Conservation (phyloP, 1,139 yeast genomes). For the Kurtzmaniella quercitrusa region DNA sequence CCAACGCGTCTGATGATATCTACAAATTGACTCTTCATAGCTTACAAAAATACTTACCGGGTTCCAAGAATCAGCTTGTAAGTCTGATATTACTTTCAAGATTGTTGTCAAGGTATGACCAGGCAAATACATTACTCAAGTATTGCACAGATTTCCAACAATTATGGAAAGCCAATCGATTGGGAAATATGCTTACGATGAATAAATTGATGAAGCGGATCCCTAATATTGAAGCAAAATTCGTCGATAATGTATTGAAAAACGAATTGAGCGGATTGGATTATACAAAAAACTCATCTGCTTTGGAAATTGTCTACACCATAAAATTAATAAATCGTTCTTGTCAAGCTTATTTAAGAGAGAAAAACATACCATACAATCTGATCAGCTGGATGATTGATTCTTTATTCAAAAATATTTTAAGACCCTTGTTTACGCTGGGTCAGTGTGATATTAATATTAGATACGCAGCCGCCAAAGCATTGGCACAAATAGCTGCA, state of each 20-base stretch:
- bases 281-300: slow-evolving; percentile 13
- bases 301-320: slow-evolving; percentile 24
- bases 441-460: slow-evolving; percentile 27
- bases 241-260: slow-evolving; percentile 10
- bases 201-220: slow-evolving; percentile 34
- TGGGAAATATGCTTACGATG: slow-evolving; percentile 37
- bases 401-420: slow-evolving; percentile 25
- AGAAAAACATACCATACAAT: slow-evolving; percentile 12
- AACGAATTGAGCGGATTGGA: slow-evolving; percentile 4
- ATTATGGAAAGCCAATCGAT: slow-evolving; percentile 13
- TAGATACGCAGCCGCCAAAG: slow-evolving; percentile 37
- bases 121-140: slow-evolving; percentile 12
- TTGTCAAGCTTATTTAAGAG: slow-evolving; percentile 16
- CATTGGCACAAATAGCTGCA: slow-evolving; percentile 22
- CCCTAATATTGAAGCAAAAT: slow-evolving; percentile 12
- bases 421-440: slow-evolving; percentile 16
- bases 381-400: slow-evolving; percentile 25
- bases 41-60: slow-evolving; percentile 21
- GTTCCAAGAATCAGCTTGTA: slow-evolving; percentile 28
- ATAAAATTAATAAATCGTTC: slow-evolving; percentile 34
- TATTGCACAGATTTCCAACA: slow-evolving; percentile 15
- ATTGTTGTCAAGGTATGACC: slow-evolving; percentile 33
- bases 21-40: slow-evolving; percentile 26
- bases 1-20: slow-evolving; percentile 29
- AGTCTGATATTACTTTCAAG: slow-evolving; percentile 36